Evolutionary conservation across 2,329 filamentous ascomycete species (phyloP).

Genomic region (Teratosphaeria nubilosa): DNA sequence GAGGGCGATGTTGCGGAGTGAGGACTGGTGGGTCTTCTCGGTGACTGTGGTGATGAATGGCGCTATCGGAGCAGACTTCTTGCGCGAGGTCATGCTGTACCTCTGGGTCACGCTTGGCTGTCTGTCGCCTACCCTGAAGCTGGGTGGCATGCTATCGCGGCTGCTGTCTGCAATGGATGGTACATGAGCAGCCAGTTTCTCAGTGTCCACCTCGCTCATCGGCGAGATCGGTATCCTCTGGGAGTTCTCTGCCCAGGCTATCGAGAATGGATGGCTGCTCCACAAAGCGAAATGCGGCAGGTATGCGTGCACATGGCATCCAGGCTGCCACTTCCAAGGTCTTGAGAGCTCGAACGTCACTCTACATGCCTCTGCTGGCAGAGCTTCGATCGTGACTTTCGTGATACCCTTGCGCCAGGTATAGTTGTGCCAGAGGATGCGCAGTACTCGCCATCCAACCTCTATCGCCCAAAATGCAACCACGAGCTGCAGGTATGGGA

Average conservation of each 20-base stretch:
- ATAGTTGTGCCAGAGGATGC: slow-evolving; percentile 45
- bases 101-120: background rate
- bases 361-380: slow-evolving; percentile 50
- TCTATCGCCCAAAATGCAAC: slow-evolving; percentile 71
- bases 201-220: slow-evolving; percentile 24
- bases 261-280: slow-evolving; percentile 41
- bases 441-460: slow-evolving; percentile 37
- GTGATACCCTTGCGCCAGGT: slow-evolving; percentile 40
- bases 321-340: slow-evolving; percentile 43
- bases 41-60: slow-evolving; percentile 9
- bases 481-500: slow-evolving; percentile 64
- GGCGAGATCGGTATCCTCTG: slow-evolving; percentile 12
- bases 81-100: background rate
- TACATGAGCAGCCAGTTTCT: slow-evolving; percentile 19
- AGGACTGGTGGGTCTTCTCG: slow-evolving; percentile 8
- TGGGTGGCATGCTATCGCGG: background rate
- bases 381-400: slow-evolving; percentile 46
- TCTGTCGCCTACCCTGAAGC: background rate
- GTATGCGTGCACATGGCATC: slow-evolving; percentile 52
- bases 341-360: slow-evolving; percentile 51
- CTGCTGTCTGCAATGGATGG: background rate
- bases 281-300: slow-evolving; percentile 38
- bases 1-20: slow-evolving; percentile 12
- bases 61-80: slow-evolving; percentile 1
- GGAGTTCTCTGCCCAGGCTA: slow-evolving; percentile 36